phyloP scores from a whole-genome alignment of 495 filamentous ascomycete genomes.

The Neurospora sp. region DNA sequence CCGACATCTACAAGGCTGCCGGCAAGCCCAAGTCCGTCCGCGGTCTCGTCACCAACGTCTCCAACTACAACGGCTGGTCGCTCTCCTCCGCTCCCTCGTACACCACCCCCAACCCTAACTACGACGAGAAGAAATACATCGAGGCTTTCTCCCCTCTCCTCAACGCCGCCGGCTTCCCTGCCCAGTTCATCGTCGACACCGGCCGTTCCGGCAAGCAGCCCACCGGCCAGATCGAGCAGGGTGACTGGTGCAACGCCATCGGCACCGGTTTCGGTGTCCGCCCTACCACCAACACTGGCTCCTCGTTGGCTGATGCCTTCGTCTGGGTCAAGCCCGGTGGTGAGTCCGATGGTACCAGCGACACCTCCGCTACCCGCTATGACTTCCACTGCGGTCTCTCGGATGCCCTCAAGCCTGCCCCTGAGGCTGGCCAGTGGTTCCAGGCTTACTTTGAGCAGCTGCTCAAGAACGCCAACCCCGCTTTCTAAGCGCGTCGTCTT shows the following conservation, averaged over 20 bases:
- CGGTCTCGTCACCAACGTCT: conserved; percentile 69
- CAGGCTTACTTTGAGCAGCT: conserved; percentile 69
- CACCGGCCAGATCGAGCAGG: conserved; percentile 51
- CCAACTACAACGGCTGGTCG: conserved; percentile 65
- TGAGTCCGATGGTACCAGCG: conserved; percentile 66
- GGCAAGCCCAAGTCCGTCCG: conserved; percentile 55
- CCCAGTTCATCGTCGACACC: conserved; percentile 62
- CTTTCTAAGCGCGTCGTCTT: conserved; percentile 23
- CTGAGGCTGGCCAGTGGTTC: conserved; percentile 73
- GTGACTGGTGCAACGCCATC: conserved; percentile 77
- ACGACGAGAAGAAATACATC: conserved; percentile 64
- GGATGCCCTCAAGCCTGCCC: conserved; percentile 53
- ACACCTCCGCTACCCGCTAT: conserved; percentile 52
- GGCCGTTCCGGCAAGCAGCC: conserved; percentile 61
- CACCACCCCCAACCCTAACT: conserved; percentile 41
- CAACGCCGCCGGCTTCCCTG: conserved; percentile 47
- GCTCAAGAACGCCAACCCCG: conserved; percentile 55
- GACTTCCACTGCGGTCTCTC: conserved; percentile 58
- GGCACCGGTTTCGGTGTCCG: conserved; percentile 65
- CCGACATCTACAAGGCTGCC: conserved; percentile 53
- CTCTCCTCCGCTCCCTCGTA: conserved; percentile 17
- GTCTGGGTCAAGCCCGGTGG: conserved; percentile 82
- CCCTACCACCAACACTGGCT: conserved; percentile 52
- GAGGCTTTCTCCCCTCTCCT: conserved; percentile 57
- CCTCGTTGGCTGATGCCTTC: conserved; percentile 59